Conservation (phyloP, 192 early-diverging fungal species). For the Mortierella hygrophila region DNA sequence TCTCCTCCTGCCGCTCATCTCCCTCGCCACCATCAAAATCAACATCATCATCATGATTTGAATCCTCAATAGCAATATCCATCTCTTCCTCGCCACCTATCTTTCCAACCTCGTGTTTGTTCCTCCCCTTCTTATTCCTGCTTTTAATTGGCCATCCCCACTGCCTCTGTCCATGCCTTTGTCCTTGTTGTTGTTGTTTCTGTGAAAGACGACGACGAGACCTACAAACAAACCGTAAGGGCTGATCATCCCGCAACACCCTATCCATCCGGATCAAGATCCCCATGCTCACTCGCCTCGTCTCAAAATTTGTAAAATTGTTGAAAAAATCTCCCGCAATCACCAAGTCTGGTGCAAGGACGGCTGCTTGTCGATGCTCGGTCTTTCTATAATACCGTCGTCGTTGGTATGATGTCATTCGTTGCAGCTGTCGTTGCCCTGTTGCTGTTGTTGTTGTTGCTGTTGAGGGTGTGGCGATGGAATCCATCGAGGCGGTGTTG, state of each 20-base stretch:
- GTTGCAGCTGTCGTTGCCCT: background rate
- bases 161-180: too few relatives aligned
- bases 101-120: background rate
- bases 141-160: background rate
- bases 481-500: background rate
- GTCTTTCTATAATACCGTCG: slow-evolving; percentile 30
- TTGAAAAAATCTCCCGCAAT: slow-evolving; percentile 58
- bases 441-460: background rate
- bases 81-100: background rate
- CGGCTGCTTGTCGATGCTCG: slow-evolving; percentile 14
- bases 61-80: background rate
- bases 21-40: background rate
- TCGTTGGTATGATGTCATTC: slow-evolving; percentile 25
- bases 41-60: background rate
- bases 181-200: background rate
- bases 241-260: slow-evolving; percentile 34
- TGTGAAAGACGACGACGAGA: background rate
- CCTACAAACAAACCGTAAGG: slow-evolving; percentile 55
- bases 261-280: slow-evolving; percentile 43
- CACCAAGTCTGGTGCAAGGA: slow-evolving; percentile 37
- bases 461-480: background rate
- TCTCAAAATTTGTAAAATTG: slow-evolving; percentile 57
- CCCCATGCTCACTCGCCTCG: slow-evolving; percentile 40
- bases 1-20: background rate
- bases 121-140: background rate